These are phyloP conservation scores for Trypanosoma congolense DNA, from an alignment of 208 protist genomes.

Conservation along the genomic window DNA sequence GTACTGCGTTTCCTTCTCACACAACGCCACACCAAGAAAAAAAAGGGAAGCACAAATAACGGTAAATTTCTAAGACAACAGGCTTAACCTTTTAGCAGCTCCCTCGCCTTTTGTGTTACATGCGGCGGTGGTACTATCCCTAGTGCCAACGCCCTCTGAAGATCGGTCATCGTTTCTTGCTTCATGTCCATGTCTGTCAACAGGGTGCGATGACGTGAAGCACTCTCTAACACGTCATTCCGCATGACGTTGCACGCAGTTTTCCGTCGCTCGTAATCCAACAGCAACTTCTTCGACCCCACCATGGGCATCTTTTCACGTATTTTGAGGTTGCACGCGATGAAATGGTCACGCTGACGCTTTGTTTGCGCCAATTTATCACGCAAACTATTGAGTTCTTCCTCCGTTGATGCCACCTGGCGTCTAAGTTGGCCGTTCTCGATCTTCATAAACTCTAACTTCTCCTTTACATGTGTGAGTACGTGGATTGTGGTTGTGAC, in stretches of 20 bases:
- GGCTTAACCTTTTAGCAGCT: background rate
- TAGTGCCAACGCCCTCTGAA: conserved; percentile 49
- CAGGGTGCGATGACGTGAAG: conserved; percentile 70
- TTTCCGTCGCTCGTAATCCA: conserved; percentile 93
- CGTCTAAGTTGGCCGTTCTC: conserved; percentile 88
- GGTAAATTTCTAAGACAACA: too few species aligned
- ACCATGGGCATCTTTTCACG: conserved; percentile 92
- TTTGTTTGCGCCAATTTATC: conserved; percentile 91
- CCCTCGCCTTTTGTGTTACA: background rate
- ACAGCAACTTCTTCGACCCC: conserved; percentile 89
- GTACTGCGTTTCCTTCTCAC: too few species aligned
- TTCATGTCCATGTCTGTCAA: conserved; percentile 43
- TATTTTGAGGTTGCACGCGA: conserved; percentile 84
- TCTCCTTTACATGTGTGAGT: conserved; percentile 97
- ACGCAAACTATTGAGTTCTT: conserved; percentile 74
- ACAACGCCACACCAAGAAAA: background rate
- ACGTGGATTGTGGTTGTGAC: conserved; percentile 96
- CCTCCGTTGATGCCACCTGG: conserved; percentile 88
- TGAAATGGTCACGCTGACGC: conserved; percentile 83
- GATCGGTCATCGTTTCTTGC: conserved; percentile 45
- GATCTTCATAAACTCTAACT: conserved; percentile 93
- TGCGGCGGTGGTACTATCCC: conserved; percentile 1
- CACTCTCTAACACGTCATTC: conserved; percentile 71
- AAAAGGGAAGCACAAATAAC: too few species aligned
- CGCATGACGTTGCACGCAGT: conserved; percentile 62